Conservation (phyloP, 1,139 yeast species). For the Candida sanyaensis region DNA sequence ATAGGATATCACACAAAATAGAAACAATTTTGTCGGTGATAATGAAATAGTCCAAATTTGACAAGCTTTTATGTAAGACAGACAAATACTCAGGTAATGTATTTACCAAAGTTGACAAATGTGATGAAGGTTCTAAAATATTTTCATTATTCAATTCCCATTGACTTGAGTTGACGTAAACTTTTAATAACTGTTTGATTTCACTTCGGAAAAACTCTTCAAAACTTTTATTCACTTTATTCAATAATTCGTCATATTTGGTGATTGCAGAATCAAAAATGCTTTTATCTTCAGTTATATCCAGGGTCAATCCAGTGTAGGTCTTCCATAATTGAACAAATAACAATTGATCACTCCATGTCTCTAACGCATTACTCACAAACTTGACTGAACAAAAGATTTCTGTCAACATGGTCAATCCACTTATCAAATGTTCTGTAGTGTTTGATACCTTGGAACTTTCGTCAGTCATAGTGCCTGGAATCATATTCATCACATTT, state of each 20-base stretch:
- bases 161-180: slow-evolving; percentile 46
- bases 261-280: slow-evolving; percentile 56
- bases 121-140: slow-evolving; percentile 28
- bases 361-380: slow-evolving; percentile 51
- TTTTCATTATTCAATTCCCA: slow-evolving; percentile 31
- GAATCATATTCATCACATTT: slow-evolving; percentile 38
- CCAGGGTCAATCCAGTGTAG: slow-evolving; percentile 27
- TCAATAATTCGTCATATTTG: slow-evolving; percentile 46
- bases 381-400: slow-evolving; percentile 62
- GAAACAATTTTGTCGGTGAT: slow-evolving; percentile 42
- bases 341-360: slow-evolving; percentile 66
- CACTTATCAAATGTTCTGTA: slow-evolving; percentile 26
- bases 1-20: slow-evolving; percentile 49
- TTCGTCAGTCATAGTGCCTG: slow-evolving; percentile 28
- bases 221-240: slow-evolving; percentile 40
- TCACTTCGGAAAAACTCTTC: slow-evolving; percentile 51
- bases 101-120: slow-evolving; percentile 36
- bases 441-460: slow-evolving; percentile 6
- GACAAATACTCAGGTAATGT: slow-evolving; percentile 37
- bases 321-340: slow-evolving; percentile 64
- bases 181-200: slow-evolving; percentile 50
- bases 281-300: slow-evolving; percentile 29
- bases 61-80: slow-evolving; percentile 30
- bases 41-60: slow-evolving; percentile 29
- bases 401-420: slow-evolving; percentile 58